phyloP scores from a whole-genome alignment of 2,329 filamentous ascomycete species.

The Alternaria triticimaculans region DNA sequence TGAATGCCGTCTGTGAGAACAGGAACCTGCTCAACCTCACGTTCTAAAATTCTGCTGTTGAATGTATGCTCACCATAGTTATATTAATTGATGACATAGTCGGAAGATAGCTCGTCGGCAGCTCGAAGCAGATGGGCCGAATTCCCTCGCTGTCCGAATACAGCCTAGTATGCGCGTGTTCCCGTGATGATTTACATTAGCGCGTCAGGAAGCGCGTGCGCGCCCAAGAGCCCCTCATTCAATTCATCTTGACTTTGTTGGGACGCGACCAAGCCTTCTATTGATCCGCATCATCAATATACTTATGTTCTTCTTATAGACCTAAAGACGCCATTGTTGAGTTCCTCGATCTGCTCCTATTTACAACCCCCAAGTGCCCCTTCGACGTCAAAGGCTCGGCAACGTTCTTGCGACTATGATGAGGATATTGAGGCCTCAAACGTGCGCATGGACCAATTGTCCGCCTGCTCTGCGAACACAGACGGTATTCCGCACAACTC shows the following conservation, averaged over 20 bases:
- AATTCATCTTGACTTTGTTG: neutral
- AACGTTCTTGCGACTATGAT: constrained; percentile 6
- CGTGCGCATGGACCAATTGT: neutral
- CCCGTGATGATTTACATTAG: constrained; percentile 40
- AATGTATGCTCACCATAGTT: neutral
- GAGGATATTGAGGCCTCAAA: constrained; percentile 1
- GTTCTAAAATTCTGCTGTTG: neutral
- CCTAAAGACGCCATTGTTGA: neutral
- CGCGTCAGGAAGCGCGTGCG: constrained; percentile 20
- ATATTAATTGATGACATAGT: neutral
- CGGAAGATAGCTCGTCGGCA: neutral
- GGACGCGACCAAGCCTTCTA: neutral
- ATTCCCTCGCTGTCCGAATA: neutral
- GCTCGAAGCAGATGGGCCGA: neutral
- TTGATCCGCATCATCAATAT: neutral
- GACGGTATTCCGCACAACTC: neutral
- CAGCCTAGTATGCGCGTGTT: neutral
- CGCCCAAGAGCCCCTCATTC: constrained; percentile 1
- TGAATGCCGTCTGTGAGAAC: neutral
- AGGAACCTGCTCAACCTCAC: neutral
- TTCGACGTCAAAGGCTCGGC: neutral
- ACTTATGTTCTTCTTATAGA: neutral
- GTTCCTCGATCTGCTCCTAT: neutral
- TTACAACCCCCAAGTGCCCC: neutral
- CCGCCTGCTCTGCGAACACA: neutral